Evolutionary conservation across 2,329 filamentous ascomycete genomes (phyloP).

Genomic region (Coniella lustricola): DNA sequence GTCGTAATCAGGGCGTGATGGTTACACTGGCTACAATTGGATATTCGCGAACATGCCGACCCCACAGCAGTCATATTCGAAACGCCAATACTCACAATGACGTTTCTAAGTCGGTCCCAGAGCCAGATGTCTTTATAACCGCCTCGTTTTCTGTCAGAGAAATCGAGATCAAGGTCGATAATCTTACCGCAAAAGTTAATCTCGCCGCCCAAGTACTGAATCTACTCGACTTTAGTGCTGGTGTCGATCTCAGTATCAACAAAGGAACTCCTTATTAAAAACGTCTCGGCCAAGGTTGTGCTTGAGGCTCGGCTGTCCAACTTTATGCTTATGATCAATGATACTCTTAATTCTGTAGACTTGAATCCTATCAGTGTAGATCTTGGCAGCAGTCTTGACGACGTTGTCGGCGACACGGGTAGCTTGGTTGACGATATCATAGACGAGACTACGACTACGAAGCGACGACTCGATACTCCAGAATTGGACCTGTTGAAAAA

Average conservation of each 20-base stretch:
- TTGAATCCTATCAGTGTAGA: conserved; percentile 53
- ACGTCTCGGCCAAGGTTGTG: conserved; percentile 50
- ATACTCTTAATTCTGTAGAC: conserved; percentile 52
- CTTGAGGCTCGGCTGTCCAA: conserved; percentile 55
- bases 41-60: too few relatives aligned
- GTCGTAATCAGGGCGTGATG: too few relatives aligned
- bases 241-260: conserved; percentile 52
- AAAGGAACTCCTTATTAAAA: conserved; percentile 48
- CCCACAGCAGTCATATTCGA: too few relatives aligned
- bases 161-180: conserved; percentile 52
- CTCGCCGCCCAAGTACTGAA: conserved; percentile 52
- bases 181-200: conserved; percentile 55
- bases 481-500: too few relatives aligned
- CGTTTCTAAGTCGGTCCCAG: too few relatives aligned
- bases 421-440: conserved; percentile 25
- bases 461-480: conserved; percentile 18
- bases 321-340: conserved; percentile 42
- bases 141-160: conserved; percentile 50
- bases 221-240: conserved; percentile 53
- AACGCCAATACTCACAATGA: too few relatives aligned
- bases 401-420: conserved; percentile 41
- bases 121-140: conserved; percentile 55
- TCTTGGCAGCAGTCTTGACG: conserved; percentile 43
- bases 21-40: too few relatives aligned
- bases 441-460: conserved; percentile 10